phyloP scores from a whole-genome alignment of 352 stramenopile genomes.

The Globisporangium recalcitrans region DNA sequence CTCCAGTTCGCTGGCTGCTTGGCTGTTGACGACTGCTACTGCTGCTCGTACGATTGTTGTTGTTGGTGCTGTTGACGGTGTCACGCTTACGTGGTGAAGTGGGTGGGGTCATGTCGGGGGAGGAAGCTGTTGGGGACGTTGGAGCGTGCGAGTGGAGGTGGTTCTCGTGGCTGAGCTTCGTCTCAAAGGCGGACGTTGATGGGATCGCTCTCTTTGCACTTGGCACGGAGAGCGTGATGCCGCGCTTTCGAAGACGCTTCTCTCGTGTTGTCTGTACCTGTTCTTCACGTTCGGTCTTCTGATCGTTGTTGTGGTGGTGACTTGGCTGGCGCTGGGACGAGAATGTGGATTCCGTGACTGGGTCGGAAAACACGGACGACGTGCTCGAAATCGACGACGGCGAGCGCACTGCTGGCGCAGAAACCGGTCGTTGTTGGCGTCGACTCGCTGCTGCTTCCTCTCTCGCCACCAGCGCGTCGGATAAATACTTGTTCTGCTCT shows the following conservation, averaged over 20 bases:
- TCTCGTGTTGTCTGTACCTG: slow-evolving; percentile 8
- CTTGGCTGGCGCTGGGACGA: slow-evolving; percentile 19
- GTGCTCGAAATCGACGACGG: slow-evolving; percentile 10
- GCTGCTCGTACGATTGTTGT: slow-evolving; percentile 24
- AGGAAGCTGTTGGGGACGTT: slow-evolving; percentile 54
- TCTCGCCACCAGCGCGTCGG: slow-evolving; percentile 38
- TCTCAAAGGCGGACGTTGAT: not conserved
- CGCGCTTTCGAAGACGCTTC: slow-evolving; percentile 26
- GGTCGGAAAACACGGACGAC: slow-evolving; percentile 12
- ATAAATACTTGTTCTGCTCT: slow-evolving; percentile 53
- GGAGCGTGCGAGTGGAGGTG: slow-evolving; percentile 23
- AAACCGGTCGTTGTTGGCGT: not conserved
- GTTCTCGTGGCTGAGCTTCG: slow-evolving; percentile 5
- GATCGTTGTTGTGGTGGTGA: slow-evolving; percentile 7
- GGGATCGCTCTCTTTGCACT: slow-evolving; percentile 16
- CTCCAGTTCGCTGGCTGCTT: not conserved
- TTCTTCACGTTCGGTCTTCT: slow-evolving; percentile 1
- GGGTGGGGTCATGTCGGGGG: slow-evolving; percentile 40
- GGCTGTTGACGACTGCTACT: slow-evolving; percentile 20
- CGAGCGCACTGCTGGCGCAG: not conserved
- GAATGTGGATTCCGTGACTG: slow-evolving; percentile 7
- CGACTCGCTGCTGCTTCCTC: slow-evolving; percentile 11
- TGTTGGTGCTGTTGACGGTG: slow-evolving; percentile 9
- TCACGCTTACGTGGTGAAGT: slow-evolving; percentile 26
- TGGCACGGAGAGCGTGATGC: slow-evolving; percentile 25